These are phyloP conservation scores for Didymella lethalis DNA, from an alignment of 2,329 filamentous ascomycete genomes.

Conservation along the genomic window DNA sequence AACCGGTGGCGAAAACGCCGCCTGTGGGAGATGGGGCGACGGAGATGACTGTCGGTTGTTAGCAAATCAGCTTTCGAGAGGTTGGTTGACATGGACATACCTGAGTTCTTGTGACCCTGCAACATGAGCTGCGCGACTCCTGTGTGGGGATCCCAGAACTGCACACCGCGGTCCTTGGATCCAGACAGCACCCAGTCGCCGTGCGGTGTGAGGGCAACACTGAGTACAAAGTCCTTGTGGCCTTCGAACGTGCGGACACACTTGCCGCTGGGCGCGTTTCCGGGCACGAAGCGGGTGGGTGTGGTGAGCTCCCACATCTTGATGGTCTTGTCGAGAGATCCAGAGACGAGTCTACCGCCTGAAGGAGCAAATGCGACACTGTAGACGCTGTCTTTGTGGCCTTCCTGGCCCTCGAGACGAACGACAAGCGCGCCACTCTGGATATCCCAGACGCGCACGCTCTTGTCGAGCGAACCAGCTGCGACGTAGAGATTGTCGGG, in stretches of 20 bases:
- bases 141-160: slow-evolving; percentile 97
- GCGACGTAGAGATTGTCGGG: slow-evolving; percentile 94
- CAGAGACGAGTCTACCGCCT: slow-evolving; percentile 90
- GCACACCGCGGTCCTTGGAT: slow-evolving; percentile 95
- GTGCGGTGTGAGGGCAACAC: slow-evolving; percentile 92
- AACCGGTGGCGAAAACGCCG: slow-evolving; percentile 91
- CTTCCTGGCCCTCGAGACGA: slow-evolving; percentile 88
- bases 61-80: slow-evolving; percentile 11
- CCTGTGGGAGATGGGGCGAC: slow-evolving; percentile 92
- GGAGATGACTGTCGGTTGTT: slow-evolving; percentile 74
- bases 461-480: slow-evolving; percentile 95
- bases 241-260: slow-evolving; percentile 98
- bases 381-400: slow-evolving; percentile 97
- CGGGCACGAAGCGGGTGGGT: slow-evolving; percentile 70
- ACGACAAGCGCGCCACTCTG: slow-evolving; percentile 85
- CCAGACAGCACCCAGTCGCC: slow-evolving; percentile 96
- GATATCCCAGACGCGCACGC: slow-evolving; percentile 96
- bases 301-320: slow-evolving; percentile 97
- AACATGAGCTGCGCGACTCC: slow-evolving; percentile 97
- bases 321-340: slow-evolving; percentile 96
- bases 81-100: slow-evolving; percentile 53
- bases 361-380: slow-evolving; percentile 95
- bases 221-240: slow-evolving; percentile 97
- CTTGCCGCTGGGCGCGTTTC: slow-evolving; percentile 82
- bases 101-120: slow-evolving; percentile 97